These are phyloP conservation scores for Dictyostelium intermedium DNA, from an alignment of 78 protist genomes.

Conservation along the genomic window DNA sequence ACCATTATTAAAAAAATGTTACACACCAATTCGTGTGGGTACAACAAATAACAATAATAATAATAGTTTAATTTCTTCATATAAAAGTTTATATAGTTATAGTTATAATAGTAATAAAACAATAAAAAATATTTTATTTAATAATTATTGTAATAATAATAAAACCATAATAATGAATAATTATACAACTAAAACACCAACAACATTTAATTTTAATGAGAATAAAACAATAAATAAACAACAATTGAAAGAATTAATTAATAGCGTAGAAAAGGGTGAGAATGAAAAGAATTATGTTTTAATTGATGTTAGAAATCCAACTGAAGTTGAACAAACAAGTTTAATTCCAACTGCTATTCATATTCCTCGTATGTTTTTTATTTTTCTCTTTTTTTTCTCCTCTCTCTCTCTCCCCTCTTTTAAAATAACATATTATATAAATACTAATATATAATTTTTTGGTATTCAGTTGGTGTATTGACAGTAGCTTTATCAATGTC, in stretches of 20 bases:
- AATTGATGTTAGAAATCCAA: slow-evolving; percentile 66
- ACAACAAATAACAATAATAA: neutral
- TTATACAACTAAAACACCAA: neutral
- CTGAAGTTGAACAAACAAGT: slow-evolving; percentile 34
- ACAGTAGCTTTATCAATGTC: slow-evolving; percentile 30
- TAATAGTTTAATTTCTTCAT: neutral
- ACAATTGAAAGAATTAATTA: slow-evolving; percentile 20
- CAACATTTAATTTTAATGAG: slow-evolving; percentile 19
- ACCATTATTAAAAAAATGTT: neutral
- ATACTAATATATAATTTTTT: neutral
- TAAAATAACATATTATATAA: neutral
- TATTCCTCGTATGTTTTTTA: slow-evolving; percentile 42
- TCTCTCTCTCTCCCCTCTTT: too few species aligned
- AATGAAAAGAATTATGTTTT: neutral
- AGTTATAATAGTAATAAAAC: neutral
- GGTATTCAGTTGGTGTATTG: slow-evolving; percentile 28
- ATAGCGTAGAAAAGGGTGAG: neutral
- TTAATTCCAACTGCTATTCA: slow-evolving; percentile 34
- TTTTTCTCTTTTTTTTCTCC: too few species aligned
- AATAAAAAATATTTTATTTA: neutral
- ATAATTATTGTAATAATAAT: neutral
- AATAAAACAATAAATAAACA: slow-evolving; percentile 19
- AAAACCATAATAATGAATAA: neutral
- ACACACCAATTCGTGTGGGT: neutral
- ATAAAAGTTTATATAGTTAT: neutral